Base-by-base conservation (phyloP, 495 filamentous ascomycete genomes). In the Tetracladium setigerum region DNA sequence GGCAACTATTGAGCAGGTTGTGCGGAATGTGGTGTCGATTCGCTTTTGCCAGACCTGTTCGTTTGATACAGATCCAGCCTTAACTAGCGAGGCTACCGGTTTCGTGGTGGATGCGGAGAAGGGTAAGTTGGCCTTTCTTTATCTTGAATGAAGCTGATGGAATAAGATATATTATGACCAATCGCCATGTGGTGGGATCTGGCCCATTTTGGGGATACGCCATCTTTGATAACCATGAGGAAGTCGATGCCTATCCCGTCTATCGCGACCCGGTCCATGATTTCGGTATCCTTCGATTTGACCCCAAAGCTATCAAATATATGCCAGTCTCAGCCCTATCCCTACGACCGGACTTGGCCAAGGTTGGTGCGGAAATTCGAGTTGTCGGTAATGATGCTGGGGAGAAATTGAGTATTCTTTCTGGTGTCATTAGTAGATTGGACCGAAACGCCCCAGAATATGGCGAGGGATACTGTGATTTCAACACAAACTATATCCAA, bases 401-500 rank as follows among this genome's bases (percentile, higher is more conserved):
- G 40, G 92, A 99, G 62, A 99, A 99, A 72, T 81, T 99, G 46
- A 95, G 89, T 67, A 99, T 99, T 58, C 72, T 97, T 31, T 97
- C 94, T 11, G 92, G 92, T 52, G 90, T 99, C 22, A 99, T 99
- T 60, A 95, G 88, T 71, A 78, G 92, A 48, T 69, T 97, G 48
- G 92, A 99, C 57, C 77, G 92, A 43, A 99, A 99, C 65, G 92
- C 92, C 5, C 92, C 92, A 6, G 92, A 99, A 56, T 99, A 99
- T 55, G 91, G 92, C 31, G 92, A 97, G 51, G 92, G 92, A 1
- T 99, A 99, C 65, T 90, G 90, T 64, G 92, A 99, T 60, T 99
- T 99, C 73, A 99, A 98, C 61, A 98, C 92, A 30, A 96, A 95
- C 64, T 99, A 99, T 66, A 97, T 97, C 52, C 92, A 99, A 71